Percentiles rank a stretch among this genome's conserved stretches.
phyloP scores from a whole-genome alignment of 805 yeast genomes.

The Lachancea quebecensis region DNA sequence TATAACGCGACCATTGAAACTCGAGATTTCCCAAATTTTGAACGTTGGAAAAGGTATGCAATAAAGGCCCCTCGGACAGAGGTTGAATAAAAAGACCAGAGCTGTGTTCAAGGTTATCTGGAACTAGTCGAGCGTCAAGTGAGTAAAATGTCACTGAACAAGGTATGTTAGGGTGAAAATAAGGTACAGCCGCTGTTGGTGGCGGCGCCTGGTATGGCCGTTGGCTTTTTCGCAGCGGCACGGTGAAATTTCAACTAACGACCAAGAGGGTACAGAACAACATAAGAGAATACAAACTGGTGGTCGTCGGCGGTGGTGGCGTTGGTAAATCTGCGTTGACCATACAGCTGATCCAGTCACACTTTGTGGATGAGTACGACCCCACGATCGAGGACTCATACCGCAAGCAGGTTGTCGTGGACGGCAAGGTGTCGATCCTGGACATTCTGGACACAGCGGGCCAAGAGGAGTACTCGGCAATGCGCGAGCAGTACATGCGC shows the following conservation, averaged over 20 bases:
- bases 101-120: not conserved
- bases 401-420: constrained; percentile 81
- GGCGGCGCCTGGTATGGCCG: too few relatives aligned
- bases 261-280: constrained; percentile 3
- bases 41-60: not conserved
- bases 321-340: constrained; percentile 97
- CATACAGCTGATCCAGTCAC: constrained; percentile 88
- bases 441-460: constrained; percentile 98
- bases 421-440: constrained; percentile 64
- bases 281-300: constrained; percentile 78
- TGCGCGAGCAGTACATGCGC: constrained; percentile 92
- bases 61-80: not conserved
- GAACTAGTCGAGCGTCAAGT: not conserved
- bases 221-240: too few relatives aligned
- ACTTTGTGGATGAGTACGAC: constrained; percentile 95
- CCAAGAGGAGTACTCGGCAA: constrained; percentile 91
- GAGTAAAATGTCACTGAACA: constrained; percentile 6
- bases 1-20: too few relatives aligned
- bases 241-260: not conserved
- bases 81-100: not conserved
- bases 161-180: constrained; percentile 6
- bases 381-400: constrained; percentile 95
- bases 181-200: too few relatives aligned
- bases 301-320: constrained; percentile 98
- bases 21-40: too few relatives aligned